Conservation (phyloP, 306 rosid genomes). For the Lathyrus oleraceus region DNA sequence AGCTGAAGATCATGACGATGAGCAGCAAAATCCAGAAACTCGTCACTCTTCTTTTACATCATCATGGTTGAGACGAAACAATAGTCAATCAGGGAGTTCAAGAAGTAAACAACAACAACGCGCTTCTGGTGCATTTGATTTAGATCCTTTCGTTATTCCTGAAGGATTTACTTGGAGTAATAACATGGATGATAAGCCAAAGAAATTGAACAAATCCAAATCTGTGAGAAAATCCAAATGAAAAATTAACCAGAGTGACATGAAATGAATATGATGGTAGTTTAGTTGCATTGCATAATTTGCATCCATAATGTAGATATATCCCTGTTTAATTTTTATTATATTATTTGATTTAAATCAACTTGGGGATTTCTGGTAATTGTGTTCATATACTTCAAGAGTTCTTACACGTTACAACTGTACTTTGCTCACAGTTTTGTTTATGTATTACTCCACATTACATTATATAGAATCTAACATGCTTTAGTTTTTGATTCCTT, state of each 20-base stretch:
- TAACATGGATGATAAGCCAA: conserved; percentile 53
- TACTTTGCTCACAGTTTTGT: conserved; percentile 35
- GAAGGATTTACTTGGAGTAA: conserved; percentile 73
- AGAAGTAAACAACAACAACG: conserved; percentile 48
- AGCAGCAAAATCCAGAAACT: conserved; percentile 37
- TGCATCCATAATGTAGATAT: conserved; percentile 37
- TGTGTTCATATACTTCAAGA: conserved; percentile 34
- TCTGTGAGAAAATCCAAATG: conserved; percentile 66
- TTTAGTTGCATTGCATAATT: not conserved
- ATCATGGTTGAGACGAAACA: conserved; percentile 63
- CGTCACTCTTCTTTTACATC: conserved; percentile 37
- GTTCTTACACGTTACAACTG: no score
- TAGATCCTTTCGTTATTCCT: conserved; percentile 90
- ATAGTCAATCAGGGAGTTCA: conserved; percentile 49
- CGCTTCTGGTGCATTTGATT: conserved; percentile 41
- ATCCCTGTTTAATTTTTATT: conserved; percentile 30
- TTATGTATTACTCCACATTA: not conserved
- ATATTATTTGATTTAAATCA: not conserved
- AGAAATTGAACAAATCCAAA: conserved; percentile 71
- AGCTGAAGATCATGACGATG: conserved; percentile 40
- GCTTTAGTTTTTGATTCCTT: no score
- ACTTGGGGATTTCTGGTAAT: conserved; percentile 21
- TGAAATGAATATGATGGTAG: conserved; percentile 22
- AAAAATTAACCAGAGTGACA: not conserved
- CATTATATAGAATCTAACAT: not conserved